These are phyloP conservation scores for Cercospora sesami DNA, from an alignment of 2,329 filamentous ascomycete genomes.

Conservation along the genomic window DNA sequence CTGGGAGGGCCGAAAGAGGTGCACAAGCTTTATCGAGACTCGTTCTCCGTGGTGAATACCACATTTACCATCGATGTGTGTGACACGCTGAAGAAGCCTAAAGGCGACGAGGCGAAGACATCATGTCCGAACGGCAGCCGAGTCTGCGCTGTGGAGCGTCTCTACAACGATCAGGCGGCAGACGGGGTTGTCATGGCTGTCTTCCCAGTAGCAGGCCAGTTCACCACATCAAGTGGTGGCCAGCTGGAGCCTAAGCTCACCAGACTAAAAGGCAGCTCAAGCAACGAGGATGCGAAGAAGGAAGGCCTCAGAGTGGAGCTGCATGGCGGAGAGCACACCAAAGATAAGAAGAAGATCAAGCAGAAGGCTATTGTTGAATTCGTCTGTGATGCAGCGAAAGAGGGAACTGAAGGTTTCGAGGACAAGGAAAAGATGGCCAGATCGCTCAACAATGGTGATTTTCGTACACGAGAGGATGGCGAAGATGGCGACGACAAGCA, in stretches of 20 bases:
- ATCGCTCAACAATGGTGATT: constrained; percentile 55
- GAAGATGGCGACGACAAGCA: constrained; percentile 39
- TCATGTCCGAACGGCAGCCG: constrained; percentile 67
- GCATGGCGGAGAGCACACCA: constrained; percentile 57
- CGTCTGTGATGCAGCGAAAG: constrained; percentile 70
- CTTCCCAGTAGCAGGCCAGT: constrained; percentile 73
- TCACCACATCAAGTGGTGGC: constrained; percentile 59
- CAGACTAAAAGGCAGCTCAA: constrained; percentile 64
- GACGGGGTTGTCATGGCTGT: constrained; percentile 56
- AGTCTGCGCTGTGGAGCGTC: constrained; percentile 73
- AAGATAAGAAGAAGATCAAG: constrained; percentile 65
- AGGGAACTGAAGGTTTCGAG: constrained; percentile 70
- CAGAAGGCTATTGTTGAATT: constrained; percentile 84
- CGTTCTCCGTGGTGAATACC: constrained; percentile 63
- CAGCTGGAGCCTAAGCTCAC: constrained; percentile 66
- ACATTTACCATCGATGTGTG: constrained; percentile 84
- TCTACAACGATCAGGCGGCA: constrained; percentile 52
- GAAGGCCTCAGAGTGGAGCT: constrained; percentile 73
- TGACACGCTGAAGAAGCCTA: constrained; percentile 62
- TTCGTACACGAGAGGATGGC: constrained; percentile 42
- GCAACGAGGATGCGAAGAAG: constrained; percentile 63
- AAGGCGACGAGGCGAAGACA: constrained; percentile 54
- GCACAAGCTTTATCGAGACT: constrained; percentile 52
- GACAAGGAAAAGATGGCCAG: constrained; percentile 57
- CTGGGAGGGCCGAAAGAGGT: constrained; percentile 70